Evolutionary conservation across 305 asterid genomes (phyloP), one percentile per base, ranked within the genome.

Genomic region (Fraxinus floribunda): DNA sequence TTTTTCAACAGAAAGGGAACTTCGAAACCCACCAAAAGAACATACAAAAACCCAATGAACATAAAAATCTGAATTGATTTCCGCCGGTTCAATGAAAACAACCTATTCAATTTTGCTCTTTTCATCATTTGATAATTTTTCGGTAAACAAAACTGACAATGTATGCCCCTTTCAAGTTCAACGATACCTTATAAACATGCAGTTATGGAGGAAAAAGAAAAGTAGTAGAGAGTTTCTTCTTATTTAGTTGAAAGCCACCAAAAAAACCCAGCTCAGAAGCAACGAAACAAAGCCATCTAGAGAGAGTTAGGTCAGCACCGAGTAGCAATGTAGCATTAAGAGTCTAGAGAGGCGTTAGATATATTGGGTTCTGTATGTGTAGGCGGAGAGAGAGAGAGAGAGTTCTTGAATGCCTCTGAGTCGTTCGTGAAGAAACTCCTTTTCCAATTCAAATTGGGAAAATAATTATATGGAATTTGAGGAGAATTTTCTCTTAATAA

Each of bases 1-100:
- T 83, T 89, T 82, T 46, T 89, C 82, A 88, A 90, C 79, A 93
- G 87, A 32, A 91, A 88, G 0, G 97, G 97, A 75, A 88, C 89
- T 84, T 93, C 93, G 75, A 91, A 85, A 81, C 88, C 81, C 85
- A 93, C 91, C 83, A 91, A 78, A 41, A 92, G 68, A 22, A 85
- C 4, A 86, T 93, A 93, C 34, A 89, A 76, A 82, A 93, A 1
- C 41, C 91, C 94, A 79, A 93, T 41, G 26, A 86, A 79, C 71
- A 92, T 85, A 86, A 92, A 79, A 84, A 76, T 76, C 78, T 88
- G 89, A 57, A 86, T 76, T 74, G 90, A 87, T 87, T 89, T 88
- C 85, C 86, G 90, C 72, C 94, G 87, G 80, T 87, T 88, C 44
- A 89, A 87, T 8, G 92, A 78, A 85, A 88, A 86, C 81, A 90